These are phyloP conservation scores for Sporodiniella umbellata DNA, from an alignment of 371 early-diverging fungal species.

Conservation along the genomic window DNA sequence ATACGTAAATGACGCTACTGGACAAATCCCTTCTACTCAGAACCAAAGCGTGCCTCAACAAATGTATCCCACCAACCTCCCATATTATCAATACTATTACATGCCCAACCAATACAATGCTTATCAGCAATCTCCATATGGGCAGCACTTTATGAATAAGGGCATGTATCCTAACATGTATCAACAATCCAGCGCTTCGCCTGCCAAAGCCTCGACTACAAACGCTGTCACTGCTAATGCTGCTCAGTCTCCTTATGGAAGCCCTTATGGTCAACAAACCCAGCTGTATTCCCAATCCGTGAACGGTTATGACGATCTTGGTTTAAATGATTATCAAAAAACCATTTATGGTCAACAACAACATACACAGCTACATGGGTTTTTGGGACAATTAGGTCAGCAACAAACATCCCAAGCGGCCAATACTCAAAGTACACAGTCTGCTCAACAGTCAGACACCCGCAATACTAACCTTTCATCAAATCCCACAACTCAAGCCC, in stretches of 20 bases:
- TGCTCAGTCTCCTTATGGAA: slow-evolving; percentile 18
- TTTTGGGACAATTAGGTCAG: slow-evolving; percentile 15
- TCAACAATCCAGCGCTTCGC: slow-evolving; percentile 10
- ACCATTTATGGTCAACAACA: slow-evolving; percentile 31
- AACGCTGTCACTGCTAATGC: slow-evolving; percentile 19
- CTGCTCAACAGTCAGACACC: slow-evolving; percentile 8
- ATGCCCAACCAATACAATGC: slow-evolving; percentile 69
- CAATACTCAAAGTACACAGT: slow-evolving; percentile 10
- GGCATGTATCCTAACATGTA: slow-evolving; percentile 78
- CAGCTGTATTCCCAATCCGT: slow-evolving; percentile 41
- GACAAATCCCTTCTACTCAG: slow-evolving; percentile 11
- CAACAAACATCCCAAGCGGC: slow-evolving; percentile 1
- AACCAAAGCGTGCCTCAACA: slow-evolving; percentile 25
- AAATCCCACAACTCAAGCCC: not conserved
- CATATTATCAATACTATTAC: slow-evolving; percentile 79
- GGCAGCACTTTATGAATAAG: slow-evolving; percentile 84
- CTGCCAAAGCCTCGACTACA: slow-evolving; percentile 22
- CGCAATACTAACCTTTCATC: not conserved
- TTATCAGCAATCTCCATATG: slow-evolving; percentile 73
- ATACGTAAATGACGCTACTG: slow-evolving; percentile 20
- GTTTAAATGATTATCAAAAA: slow-evolving; percentile 47
- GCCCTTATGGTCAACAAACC: slow-evolving; percentile 41
- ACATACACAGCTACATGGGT: slow-evolving; percentile 30
- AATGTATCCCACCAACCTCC: slow-evolving; percentile 41
- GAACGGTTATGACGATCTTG: slow-evolving; percentile 47